Conservation (phyloP, 2,329 filamentous ascomycete species). For the Cadophora sp. region DNA sequence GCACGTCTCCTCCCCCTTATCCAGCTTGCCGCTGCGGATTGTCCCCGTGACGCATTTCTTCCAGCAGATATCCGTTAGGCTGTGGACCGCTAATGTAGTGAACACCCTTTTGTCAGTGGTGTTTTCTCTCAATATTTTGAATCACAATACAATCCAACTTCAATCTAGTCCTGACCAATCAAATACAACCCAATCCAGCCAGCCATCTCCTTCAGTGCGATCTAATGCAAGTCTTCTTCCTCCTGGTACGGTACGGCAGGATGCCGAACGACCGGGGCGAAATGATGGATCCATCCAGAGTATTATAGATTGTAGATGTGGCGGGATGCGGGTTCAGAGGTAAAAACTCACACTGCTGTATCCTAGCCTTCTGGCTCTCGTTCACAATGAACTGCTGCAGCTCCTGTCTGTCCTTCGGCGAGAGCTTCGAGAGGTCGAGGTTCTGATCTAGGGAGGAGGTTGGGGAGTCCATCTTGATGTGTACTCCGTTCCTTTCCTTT, state of each 20-base stretch:
- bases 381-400: conserved; percentile 85
- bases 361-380: conserved; percentile 82
- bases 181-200: no score
- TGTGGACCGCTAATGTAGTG: conserved; percentile 61
- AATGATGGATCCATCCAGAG: no score
- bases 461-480: conserved; percentile 40
- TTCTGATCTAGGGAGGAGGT: conserved; percentile 38
- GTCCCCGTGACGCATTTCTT: conserved; percentile 85
- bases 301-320: background rate
- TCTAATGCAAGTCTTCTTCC: no score
- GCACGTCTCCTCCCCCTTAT: conserved; percentile 80
- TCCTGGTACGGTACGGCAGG: no score
- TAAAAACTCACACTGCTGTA: conserved; percentile 55
- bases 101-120: conserved; percentile 8
- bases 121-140: background rate
- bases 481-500: conserved; percentile 40
- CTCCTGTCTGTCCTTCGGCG: conserved; percentile 83
- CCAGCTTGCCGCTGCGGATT: conserved; percentile 75
- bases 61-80: conserved; percentile 83
- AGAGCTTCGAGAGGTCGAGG: conserved; percentile 76
- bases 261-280: background rate
- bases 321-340: no score
- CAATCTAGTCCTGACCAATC: no score
- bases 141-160: no score
- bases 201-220: no score